Evolutionary conservation across 768 basidiomycete genomes (phyloP), one percentile per base, ranked within the genome.

Genomic region (Tylopilus cervinicoccineus): DNA sequence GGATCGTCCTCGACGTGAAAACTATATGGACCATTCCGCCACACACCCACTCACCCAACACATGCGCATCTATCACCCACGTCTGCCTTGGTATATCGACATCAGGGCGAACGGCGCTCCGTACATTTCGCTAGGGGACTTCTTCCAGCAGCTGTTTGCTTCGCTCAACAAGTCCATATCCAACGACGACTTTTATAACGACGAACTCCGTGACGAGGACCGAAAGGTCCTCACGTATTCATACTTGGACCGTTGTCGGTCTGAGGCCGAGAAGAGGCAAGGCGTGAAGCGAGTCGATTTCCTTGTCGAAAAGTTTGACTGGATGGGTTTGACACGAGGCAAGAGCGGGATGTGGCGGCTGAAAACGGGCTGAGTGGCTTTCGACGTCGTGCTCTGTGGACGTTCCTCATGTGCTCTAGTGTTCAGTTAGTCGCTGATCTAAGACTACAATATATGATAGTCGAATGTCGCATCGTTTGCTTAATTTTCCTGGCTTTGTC

Each of bases 51-150:
- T 79, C 2, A 66, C 76, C 0, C 57, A 66, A 6, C 65, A 64
- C 47, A 75, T 86, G 70, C 79, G 81, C 12, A 57, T 86, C 42
- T 79, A 73, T 56, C 81, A 83, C 62, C 65, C 75, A 0, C 67
- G 70, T 29, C 65, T 83, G 1, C 84, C 85, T 0, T 87, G 85
- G 85, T 83, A 77, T 64, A 75, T 87, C 60, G 84, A 86, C 53
- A 69, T 84, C 16, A 57, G 59, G 20, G 64, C 74, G 33, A 62
- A 62, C 8, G 54, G 54, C 23, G 71, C 73, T 3, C 65, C 76
- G 20, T 83, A 83, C n/a, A 72, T 85, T 45, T 81, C 81, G 6
- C 66, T 86, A 3, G 66, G 67, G 28, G 81, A 86, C 51, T 68
- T 87, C 14, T 65, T 86, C 43, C 48, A 55, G 27, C 74, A 76